Evolutionary conservation across 179 eudicot species (phyloP).

Genomic region (Corrigiola litoralis): DNA sequence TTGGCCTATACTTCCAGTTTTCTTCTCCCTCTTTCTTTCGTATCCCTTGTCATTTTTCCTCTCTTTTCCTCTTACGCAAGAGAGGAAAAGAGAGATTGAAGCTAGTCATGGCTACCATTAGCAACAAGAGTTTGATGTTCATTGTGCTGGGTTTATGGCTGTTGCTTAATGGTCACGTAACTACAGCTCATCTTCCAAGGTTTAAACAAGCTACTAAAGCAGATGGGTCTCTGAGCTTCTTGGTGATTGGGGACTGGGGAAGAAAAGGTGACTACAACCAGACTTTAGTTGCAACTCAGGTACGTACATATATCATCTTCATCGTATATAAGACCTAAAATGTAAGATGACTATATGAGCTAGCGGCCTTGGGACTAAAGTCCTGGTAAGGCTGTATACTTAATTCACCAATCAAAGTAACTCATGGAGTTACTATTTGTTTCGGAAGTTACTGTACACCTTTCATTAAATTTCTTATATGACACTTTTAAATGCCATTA

Average conservation of each 20-base stretch:
- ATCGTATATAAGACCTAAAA: too few relatives aligned
- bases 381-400: too few relatives aligned
- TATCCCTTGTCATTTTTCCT: neutral
- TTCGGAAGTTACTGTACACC: too few relatives aligned
- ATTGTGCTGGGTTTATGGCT: neutral
- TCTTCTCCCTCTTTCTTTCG: neutral
- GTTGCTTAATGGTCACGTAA: neutral
- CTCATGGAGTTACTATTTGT: too few relatives aligned
- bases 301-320: conserved; percentile 6
- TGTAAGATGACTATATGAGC: too few relatives aligned
- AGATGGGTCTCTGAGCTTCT: conserved; percentile 49
- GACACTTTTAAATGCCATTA: too few relatives aligned
- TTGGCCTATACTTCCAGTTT: neutral
- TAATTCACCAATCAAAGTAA: too few relatives aligned
- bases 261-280: conserved; percentile 58
- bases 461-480: too few relatives aligned
- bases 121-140: neutral
- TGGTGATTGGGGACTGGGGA: conserved; percentile 88
- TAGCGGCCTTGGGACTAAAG: too few relatives aligned
- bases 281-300: conserved; percentile 55
- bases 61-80: neutral
- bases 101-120: neutral
- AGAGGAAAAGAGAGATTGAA: neutral
- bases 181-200: conserved; percentile 35
- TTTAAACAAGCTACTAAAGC: conserved; percentile 40